phyloP scores from a whole-genome alignment of 495 filamentous ascomycete genomes.

The Ascobolus immersus region DNA sequence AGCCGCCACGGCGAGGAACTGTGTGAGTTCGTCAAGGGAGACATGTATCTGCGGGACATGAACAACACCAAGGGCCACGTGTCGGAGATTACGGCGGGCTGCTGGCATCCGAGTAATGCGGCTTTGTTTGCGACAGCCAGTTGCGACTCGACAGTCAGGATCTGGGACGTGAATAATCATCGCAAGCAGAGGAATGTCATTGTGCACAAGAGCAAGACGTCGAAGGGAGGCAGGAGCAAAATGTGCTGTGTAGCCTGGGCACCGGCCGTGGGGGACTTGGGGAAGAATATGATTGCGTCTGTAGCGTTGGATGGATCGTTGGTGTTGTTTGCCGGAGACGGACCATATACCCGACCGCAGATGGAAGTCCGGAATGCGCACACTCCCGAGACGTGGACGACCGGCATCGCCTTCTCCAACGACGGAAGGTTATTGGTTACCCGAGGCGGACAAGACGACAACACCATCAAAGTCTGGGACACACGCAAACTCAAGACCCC shows the following conservation, averaged over 20 bases:
- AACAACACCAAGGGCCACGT: slow-evolving; percentile 91
- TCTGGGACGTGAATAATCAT: slow-evolving; percentile 85
- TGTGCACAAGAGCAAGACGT: slow-evolving; percentile 73
- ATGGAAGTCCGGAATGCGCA: slow-evolving; percentile 75
- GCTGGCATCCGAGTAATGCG: slow-evolving; percentile 65
- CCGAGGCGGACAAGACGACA: slow-evolving; percentile 64
- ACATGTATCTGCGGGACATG: slow-evolving; percentile 94
- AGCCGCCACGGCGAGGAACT: slow-evolving; percentile 64
- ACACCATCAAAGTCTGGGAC: slow-evolving; percentile 69
- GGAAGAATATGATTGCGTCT: slow-evolving; percentile 53
- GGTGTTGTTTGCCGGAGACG: slow-evolving; percentile 76
- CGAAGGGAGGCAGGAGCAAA: slow-evolving; percentile 68
- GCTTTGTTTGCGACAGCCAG: slow-evolving; percentile 71
- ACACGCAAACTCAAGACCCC: slow-evolving; percentile 84
- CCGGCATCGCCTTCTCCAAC: slow-evolving; percentile 69
- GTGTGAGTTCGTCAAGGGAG: slow-evolving; percentile 78
- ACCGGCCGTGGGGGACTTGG: slow-evolving; percentile 47
- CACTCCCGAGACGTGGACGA: slow-evolving; percentile 63
- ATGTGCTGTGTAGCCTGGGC: slow-evolving; percentile 80
- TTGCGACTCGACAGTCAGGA: slow-evolving; percentile 76
- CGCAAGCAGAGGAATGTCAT: slow-evolving; percentile 76
- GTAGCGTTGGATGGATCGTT: slow-evolving; percentile 74
- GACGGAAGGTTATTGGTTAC: slow-evolving; percentile 79
- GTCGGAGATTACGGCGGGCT: slow-evolving; percentile 61
- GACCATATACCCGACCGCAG: slow-evolving; percentile 61